phyloP scores from a whole-genome alignment of 768 basidiomycete species.

The Pleurotus citrinopileatus region DNA sequence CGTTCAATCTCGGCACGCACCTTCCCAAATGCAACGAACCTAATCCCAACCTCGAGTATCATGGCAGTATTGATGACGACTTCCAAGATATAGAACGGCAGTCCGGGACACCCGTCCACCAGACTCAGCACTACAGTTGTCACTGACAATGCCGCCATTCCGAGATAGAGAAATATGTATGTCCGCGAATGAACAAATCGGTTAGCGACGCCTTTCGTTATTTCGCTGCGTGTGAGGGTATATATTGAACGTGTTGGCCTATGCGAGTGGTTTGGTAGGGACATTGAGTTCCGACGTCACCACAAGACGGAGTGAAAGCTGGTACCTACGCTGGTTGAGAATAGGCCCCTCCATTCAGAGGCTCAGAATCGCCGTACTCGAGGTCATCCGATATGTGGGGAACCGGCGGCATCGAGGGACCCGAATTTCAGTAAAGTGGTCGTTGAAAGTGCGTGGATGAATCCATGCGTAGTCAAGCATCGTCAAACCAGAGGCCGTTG shows the following conservation, averaged over 20 bases:
- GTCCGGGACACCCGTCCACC: constrained; percentile 79
- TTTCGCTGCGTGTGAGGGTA: constrained; percentile 78
- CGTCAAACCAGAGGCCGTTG: neutral
- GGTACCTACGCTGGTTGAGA: constrained; percentile 13
- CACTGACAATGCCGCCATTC: constrained; percentile 83
- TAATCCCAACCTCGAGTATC: constrained; percentile 91
- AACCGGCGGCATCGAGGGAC: constrained; percentile 33
- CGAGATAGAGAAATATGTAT: constrained; percentile 87
- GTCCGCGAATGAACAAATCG: constrained; percentile 85
- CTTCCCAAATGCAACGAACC: constrained; percentile 90
- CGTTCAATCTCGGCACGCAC: constrained; percentile 50
- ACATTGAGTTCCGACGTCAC: constrained; percentile 8
- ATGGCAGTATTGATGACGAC: constrained; percentile 86
- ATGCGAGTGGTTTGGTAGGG: too few species aligned
- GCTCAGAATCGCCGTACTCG: constrained; percentile 33
- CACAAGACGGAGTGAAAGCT: neutral
- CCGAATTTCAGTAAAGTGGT: neutral
- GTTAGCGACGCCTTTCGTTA: constrained; percentile 82
- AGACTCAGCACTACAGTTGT: constrained; percentile 84
- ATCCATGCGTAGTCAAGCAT: too few species aligned
- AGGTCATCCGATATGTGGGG: constrained; percentile 28
- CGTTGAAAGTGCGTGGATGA: neutral
- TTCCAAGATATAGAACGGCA: constrained; percentile 89
- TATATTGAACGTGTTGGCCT: constrained; percentile 83
- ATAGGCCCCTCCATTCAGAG: constrained; percentile 27